Percentiles rank a stretch among this genome's conserved stretches.
Evolutionary conservation across 2,329 filamentous ascomycete genomes (phyloP).

Genomic region (Cyphellophora attinorum): DNA sequence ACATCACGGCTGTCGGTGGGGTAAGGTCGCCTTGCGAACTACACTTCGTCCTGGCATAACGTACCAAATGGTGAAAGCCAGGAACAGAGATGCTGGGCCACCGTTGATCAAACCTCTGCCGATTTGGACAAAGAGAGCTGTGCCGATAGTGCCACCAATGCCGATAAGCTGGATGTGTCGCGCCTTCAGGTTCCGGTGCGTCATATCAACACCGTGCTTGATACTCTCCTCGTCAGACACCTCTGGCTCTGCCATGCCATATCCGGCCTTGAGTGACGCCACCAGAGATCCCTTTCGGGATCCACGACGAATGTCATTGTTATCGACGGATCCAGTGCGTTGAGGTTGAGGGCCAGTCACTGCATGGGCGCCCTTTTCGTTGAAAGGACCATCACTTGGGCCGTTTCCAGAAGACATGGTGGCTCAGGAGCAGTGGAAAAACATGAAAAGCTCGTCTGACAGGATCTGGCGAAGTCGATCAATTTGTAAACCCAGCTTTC

Average conservation of each 20-base stretch:
- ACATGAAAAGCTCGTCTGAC: too few relatives aligned
- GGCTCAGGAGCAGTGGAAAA: too few relatives aligned
- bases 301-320: slow-evolving; percentile 7
- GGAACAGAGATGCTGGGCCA: slow-evolving; percentile 33
- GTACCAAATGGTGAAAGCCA: slow-evolving; percentile 37
- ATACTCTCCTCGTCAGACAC: slow-evolving; percentile 3
- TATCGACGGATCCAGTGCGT: not conserved
- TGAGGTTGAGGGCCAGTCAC: not conserved
- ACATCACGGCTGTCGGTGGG: too few relatives aligned
- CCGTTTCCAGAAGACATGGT: not conserved
- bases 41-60: too few relatives aligned
- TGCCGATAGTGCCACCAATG: slow-evolving; percentile 36
- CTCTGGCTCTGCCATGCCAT: slow-evolving; percentile 9
- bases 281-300: slow-evolving; percentile 16
- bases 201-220: slow-evolving; percentile 9
- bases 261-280: slow-evolving; percentile 16
- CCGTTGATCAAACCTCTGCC: slow-evolving; percentile 30
- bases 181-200: slow-evolving; percentile 29
- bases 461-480: too few relatives aligned
- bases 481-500: too few relatives aligned
- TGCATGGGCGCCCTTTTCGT: not conserved
- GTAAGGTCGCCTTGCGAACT: too few relatives aligned
- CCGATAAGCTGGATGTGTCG: slow-evolving; percentile 38
- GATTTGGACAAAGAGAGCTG: slow-evolving; percentile 34
- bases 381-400: not conserved